phyloP scores from a whole-genome alignment of 129 eudicot genomes.

The Chrysanthemum makinoi region DNA sequence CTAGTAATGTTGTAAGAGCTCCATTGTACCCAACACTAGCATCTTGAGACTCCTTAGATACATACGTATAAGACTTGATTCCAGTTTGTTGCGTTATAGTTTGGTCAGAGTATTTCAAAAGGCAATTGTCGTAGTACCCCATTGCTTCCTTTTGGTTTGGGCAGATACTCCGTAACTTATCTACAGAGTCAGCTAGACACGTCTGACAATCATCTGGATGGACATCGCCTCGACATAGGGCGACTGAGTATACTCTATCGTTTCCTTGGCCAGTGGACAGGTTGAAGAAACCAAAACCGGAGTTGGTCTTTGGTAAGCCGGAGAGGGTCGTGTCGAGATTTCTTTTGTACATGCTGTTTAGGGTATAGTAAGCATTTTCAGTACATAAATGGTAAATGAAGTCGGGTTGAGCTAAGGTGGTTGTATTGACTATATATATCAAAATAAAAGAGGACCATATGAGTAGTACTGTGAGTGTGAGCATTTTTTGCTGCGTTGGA shows the following conservation, averaged over 20 bases:
- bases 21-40: not conserved
- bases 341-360: not conserved
- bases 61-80: not conserved
- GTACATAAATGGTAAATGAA: not conserved
- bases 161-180: not conserved
- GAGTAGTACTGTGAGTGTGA: not conserved
- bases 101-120: not conserved
- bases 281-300: too few species aligned
- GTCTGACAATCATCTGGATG: not conserved
- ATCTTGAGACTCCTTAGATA: too few species aligned
- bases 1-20: too few species aligned
- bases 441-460: not conserved
- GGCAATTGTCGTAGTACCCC: not conserved
- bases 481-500: not conserved
- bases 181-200: not conserved
- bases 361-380: not conserved
- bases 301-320: too few species aligned
- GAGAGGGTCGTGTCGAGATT: too few species aligned
- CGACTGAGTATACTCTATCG: too few species aligned
- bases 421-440: too few species aligned
- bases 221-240: not conserved
- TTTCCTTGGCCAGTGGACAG: too few species aligned
- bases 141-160: not conserved
- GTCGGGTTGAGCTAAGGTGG: not conserved
- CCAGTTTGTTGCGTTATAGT: not conserved